Base-by-base conservation (phyloP, 78 protist genomes). In the Parvularia atlantis region DNA sequence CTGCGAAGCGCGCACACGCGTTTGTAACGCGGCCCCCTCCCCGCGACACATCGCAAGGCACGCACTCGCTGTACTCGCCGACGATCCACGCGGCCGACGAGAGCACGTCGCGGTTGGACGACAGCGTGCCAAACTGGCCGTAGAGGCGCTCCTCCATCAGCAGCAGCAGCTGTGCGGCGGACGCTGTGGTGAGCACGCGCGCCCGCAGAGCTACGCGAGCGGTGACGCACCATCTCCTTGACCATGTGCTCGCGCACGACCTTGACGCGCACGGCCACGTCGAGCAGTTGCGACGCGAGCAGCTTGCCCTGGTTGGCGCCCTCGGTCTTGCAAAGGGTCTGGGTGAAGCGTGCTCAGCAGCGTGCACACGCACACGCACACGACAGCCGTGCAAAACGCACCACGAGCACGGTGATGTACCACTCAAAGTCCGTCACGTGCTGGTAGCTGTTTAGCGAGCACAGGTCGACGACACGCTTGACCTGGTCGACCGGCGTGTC, bases 391-490 rank as follows among this genome's bases (percentile, higher is more conserved):
- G n/a, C n/a, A n/a, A n/a, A n/a, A n/a, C n/a, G n/a, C n/a, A n/a
- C n/a, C n/a, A 76, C 36, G 46, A 93, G 72, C 6, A 83, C 63
- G 22, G 66, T 28, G 46, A 89, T 39, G 73, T 94, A 94, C 98
- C 98, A 94, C 75, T 94, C 91, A 71, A 94, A 94, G 65, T 89
- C 81, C 36, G 87, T 69, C 43, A 94, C 61, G 65, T 36, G 37
- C 69, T 76, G 85, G 73, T 89, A 91, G 63, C 68, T 56, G n/a
- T 78, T 57, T 33, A 56, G 66, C 30, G 75, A n/a, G 62, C 91
- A 89, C 65, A 84, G 73, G 52, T 70, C 84, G 53, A 94, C 60
- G 39, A 90, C 76, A 2, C 31, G 63, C 33, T 33, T 4, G 11
- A 54, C 16, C 26, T 30, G 37, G 19, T 69, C 39, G n/a, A n/a